Evolutionary conservation across 306 rosid genomes (phyloP), one percentile per base, ranked within the genome.

Genomic region (Fragaria iinumae): DNA sequence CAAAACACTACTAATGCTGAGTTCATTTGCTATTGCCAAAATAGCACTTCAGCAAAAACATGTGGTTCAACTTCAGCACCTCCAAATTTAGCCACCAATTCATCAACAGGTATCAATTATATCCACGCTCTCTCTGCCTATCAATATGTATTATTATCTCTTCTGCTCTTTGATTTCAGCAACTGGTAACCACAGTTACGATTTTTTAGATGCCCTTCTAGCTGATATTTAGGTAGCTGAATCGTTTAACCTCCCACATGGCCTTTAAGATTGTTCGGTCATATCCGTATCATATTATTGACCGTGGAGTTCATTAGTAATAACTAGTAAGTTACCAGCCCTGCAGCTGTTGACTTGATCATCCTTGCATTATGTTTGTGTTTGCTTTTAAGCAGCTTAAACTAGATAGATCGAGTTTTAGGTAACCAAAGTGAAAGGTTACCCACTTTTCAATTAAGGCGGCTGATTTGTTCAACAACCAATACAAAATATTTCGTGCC

Each of bases 31-130:
- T 27, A 8, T 17, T 74, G 77, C 57, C 20, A 2, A 6, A 21
- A 25, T 59, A 11, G 11, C 5, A 21, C 64, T 16, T 3, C 0
- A 3, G 0, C 56, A 59, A 0, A 11, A 3, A 25, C 0, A 8
- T 74, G 77, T 36, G 20, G 0, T 6, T 10, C 12, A 32, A n/a
- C 41, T 38, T 5, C 5, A 13, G 0, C 14, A 4, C 0, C 29
- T 20, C 49, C 70, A 4, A 11, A 0, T 11, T 0, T 7, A 29
- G 4, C 43, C 43, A 39, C 1, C 27, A 2, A 0, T 72, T 21
- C 32, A 23, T 0, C 1, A 47, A 0, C 3, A 73, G 68, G 77
- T 73, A 73, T 16, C 12, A 16, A 34, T 73, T 48, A 48, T 3
- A 48, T 48, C 5, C 18, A 12, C 17, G 52, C 52, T 48, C 5